Conservation (phyloP, 2,329 filamentous ascomycete species). For the Plectosphaerella cucumerina region DNA sequence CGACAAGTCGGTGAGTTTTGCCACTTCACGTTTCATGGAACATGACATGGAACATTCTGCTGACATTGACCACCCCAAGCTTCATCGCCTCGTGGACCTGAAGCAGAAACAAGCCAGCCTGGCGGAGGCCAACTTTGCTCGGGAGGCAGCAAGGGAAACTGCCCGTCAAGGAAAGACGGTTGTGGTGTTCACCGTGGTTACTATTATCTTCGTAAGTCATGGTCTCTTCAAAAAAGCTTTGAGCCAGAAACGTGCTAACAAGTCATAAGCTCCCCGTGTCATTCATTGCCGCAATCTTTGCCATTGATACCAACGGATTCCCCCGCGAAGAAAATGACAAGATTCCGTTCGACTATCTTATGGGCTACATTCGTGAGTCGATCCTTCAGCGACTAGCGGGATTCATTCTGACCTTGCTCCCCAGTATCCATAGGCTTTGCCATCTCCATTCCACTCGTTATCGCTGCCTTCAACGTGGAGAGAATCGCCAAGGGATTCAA, state of each 20-base stretch:
- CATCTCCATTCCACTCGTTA: constrained; percentile 6
- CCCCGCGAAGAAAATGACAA: constrained; percentile 2
- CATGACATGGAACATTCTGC: too few relatives aligned
- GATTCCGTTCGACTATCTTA: constrained; percentile 7
- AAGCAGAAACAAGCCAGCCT: constrained; percentile 10
- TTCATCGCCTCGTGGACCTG: constrained; percentile 6
- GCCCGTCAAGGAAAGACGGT: constrained; percentile 11
- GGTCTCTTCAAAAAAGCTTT: too few relatives aligned
- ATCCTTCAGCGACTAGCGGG: background rate
- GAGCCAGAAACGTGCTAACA: background rate
- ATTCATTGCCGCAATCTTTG: constrained; percentile 6
- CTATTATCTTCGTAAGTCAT: constrained; percentile 14
- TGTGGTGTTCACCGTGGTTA: constrained; percentile 13
- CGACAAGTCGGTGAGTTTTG: constrained; percentile 15
- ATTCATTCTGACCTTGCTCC: background rate
- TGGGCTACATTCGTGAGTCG: constrained; percentile 7
- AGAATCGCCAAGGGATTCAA: background rate
- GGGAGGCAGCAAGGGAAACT: constrained; percentile 4
- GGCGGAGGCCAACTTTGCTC: constrained; percentile 4
- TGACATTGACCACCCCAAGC: constrained; percentile 1
- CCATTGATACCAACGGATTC: constrained; percentile 6
- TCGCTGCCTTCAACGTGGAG: constrained; percentile 8
- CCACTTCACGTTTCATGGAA: background rate
- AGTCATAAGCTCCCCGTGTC: background rate
- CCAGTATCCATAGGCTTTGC: constrained; percentile 6